Conservation (phyloP, 2,329 filamentous ascomycete species). For the Cercospora sesami region DNA sequence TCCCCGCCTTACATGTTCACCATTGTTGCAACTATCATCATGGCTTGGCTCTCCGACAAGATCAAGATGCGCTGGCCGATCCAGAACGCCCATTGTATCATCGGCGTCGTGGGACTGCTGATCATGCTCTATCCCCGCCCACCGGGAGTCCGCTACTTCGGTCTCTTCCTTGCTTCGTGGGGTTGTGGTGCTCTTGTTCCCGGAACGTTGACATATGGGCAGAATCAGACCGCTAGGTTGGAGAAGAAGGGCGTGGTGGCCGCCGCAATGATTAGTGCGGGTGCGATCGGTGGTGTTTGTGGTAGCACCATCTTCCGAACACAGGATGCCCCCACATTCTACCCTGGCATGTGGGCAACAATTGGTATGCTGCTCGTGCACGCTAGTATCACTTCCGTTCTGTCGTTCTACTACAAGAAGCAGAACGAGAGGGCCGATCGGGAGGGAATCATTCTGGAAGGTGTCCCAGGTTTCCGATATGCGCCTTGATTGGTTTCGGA, state of each 20-base stretch:
- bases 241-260: conserved; percentile 38
- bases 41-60: conserved; percentile 66
- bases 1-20: conserved; percentile 69
- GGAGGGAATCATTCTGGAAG: conserved; percentile 22
- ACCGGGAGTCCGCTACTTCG: conserved; percentile 65
- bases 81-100: conserved; percentile 63
- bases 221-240: conserved; percentile 38
- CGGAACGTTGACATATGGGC: conserved; percentile 63
- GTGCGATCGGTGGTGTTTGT: conserved; percentile 38
- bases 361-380: conserved; percentile 26
- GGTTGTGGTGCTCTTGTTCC: conserved; percentile 76
- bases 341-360: conserved; percentile 28
- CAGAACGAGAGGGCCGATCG: conserved; percentile 26
- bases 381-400: conserved; percentile 16
- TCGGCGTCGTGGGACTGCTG: conserved; percentile 65
- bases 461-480: conserved; percentile 24
- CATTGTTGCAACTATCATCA: conserved; percentile 61
- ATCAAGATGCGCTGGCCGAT: conserved; percentile 66
- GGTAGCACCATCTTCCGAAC: conserved; percentile 21
- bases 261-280: conserved; percentile 39
- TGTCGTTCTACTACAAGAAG: conserved; percentile 23
- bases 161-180: conserved; percentile 71
- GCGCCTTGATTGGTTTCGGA: conserved; percentile 10
- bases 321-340: conserved; percentile 25
- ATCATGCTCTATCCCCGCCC: conserved; percentile 68